These are phyloP conservation scores for Bjerkandera adusta DNA, from an alignment of 1,284 basidiomycete genomes.

Conservation along the genomic window DNA sequence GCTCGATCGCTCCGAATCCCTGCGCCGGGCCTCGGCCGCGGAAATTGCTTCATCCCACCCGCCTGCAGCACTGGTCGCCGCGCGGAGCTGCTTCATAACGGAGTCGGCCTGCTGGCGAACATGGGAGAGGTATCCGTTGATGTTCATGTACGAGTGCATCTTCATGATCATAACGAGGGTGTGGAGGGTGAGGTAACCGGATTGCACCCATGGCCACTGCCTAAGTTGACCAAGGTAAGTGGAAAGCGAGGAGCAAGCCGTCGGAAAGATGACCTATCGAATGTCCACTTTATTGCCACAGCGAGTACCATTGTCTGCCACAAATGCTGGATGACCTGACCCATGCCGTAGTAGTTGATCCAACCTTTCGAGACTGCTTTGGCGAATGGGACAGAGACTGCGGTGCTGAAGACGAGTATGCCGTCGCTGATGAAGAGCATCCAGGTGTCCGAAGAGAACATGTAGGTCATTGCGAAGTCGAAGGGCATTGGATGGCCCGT, in stretches of 20 bases:
- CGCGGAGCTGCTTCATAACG: constrained; percentile 44
- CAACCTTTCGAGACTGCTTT: constrained; percentile 73
- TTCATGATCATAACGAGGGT: constrained; percentile 94
- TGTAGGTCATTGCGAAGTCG: constrained; percentile 65
- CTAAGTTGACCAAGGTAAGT: constrained; percentile 35
- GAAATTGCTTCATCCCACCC: constrained; percentile 61
- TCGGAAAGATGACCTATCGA: constrained; percentile 53
- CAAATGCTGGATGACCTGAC: constrained; percentile 74
- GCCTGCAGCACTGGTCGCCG: constrained; percentile 49
- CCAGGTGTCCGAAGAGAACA: constrained; percentile 86
- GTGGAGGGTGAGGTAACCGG: constrained; percentile 93
- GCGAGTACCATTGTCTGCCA: constrained; percentile 73
- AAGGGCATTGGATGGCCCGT: constrained; percentile 80
- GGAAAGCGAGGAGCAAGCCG: no score
- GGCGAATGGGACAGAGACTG: constrained; percentile 82
- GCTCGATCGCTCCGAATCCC: constrained; percentile 31
- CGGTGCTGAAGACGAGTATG: constrained; percentile 76
- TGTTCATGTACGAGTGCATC: constrained; percentile 91
- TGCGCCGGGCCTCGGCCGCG: constrained; percentile 42
- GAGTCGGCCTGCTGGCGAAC: constrained; percentile 45
- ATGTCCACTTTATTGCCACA: constrained; percentile 80
- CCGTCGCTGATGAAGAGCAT: constrained; percentile 85
- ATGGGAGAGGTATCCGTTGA: constrained; percentile 83
- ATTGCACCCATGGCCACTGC: constrained; percentile 98
- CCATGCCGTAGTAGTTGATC: constrained; percentile 77